These are phyloP conservation scores for Aspergillus biplanus DNA, from an alignment of 495 filamentous ascomycete genomes.

Conservation along the genomic window DNA sequence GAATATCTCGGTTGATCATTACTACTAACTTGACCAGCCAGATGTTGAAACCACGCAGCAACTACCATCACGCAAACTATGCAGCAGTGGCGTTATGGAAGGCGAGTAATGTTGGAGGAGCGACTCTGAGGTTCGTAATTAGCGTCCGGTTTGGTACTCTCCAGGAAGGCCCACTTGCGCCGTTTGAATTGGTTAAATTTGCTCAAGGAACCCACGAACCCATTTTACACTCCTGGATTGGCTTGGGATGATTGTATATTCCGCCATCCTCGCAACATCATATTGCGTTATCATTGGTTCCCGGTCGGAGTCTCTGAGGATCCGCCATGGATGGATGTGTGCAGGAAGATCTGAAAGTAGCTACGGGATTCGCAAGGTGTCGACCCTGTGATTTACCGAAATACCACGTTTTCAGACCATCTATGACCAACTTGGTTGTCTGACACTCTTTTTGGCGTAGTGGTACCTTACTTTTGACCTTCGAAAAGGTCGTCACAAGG, in stretches of 20 bases:
- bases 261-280: constrained; percentile 28
- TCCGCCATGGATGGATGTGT: no score
- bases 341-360: no score
- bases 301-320: background rate
- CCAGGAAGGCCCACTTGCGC: no score
- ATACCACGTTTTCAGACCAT: no score
- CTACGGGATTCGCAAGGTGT: no score
- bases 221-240: constrained; percentile 20
- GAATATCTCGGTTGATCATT: background rate
- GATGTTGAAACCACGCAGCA: background rate
- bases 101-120: constrained; percentile 19
- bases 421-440: no score
- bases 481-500: background rate
- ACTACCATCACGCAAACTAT: constrained; percentile 24
- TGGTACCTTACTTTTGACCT: background rate
- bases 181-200: no score
- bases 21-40: background rate
- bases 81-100: constrained; percentile 25
- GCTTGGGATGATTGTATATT: constrained; percentile 23
- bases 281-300: background rate
- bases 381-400: no score
- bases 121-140: background rate
- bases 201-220: background rate
- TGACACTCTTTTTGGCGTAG: no score
- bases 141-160: no score